phyloP scores from a whole-genome alignment of 208 protist species.

The Crithidia bombi region DNA sequence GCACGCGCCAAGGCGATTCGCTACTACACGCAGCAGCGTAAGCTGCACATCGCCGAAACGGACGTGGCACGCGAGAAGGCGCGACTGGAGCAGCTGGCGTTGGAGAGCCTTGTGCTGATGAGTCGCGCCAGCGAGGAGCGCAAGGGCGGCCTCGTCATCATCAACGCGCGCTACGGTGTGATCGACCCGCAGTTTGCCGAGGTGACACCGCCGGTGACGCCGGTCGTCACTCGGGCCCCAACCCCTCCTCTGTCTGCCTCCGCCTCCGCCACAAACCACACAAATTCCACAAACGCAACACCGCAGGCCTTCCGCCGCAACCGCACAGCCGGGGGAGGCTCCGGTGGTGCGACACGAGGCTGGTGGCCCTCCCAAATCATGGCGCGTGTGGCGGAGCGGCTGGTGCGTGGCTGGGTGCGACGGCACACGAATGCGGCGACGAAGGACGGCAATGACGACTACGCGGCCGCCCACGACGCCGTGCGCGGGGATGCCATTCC shows the following conservation, averaged over 20 bases:
- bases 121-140: constrained; percentile 64
- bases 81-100: constrained; percentile 68
- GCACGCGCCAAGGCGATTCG: constrained; percentile 41
- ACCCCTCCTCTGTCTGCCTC: constrained; percentile 6
- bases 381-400: constrained; percentile 20
- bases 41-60: constrained; percentile 71
- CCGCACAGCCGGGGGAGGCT: neutral
- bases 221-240: constrained; percentile 4
- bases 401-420: constrained; percentile 21
- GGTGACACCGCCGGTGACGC: constrained; percentile 10
- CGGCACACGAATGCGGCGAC: neutral
- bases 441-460: neutral
- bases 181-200: constrained; percentile 68
- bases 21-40: constrained; percentile 54
- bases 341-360: constrained; percentile 1
- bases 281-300: neutral
- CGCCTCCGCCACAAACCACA: neutral
- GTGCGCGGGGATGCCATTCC: constrained; percentile 44
- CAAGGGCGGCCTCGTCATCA: constrained; percentile 81
- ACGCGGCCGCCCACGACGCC: constrained; percentile 30
- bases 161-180: constrained; percentile 88
- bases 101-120: constrained; percentile 54
- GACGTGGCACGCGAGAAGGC: constrained; percentile 74
- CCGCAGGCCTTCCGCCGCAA: neutral
- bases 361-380: constrained; percentile 36